Evolutionary conservation across 2,329 filamentous ascomycete species (phyloP).

Genomic region (Thermothelomyces thermophilus): DNA sequence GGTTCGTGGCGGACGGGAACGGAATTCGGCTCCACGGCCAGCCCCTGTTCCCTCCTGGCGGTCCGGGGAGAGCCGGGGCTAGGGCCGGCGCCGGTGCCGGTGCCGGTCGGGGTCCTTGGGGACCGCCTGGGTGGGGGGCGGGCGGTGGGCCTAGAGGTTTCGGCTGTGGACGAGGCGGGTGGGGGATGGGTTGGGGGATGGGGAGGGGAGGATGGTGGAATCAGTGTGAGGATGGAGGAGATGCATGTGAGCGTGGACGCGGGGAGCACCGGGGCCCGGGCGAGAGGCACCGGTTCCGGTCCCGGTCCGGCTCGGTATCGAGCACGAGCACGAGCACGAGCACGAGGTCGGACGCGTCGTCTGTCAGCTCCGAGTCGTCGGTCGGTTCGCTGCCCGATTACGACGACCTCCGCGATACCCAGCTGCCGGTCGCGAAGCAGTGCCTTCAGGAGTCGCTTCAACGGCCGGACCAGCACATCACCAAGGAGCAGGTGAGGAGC

Average conservation of each 20-base stretch:
- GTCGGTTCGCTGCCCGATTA: slow-evolving; percentile 49
- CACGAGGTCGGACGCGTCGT: slow-evolving; percentile 31
- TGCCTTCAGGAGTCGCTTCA: slow-evolving; percentile 44
- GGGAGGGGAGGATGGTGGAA: slow-evolving; percentile 13
- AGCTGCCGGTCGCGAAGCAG: slow-evolving; percentile 41
- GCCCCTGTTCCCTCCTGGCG: slow-evolving; percentile 18
- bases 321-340: slow-evolving; percentile 31
- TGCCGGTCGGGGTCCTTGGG: neutral
- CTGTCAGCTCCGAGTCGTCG: slow-evolving; percentile 33
- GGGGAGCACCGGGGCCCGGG: slow-evolving; percentile 3
- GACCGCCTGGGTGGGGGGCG: slow-evolving; percentile 1
- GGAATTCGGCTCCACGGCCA: slow-evolving; percentile 27
- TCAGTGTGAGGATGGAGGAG: neutral
- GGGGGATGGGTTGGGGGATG: slow-evolving; percentile 2
- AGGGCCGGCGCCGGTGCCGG: neutral
- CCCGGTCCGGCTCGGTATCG: slow-evolving; percentile 29
- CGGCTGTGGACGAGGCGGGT: neutral
- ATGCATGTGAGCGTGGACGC: slow-evolving; percentile 11
- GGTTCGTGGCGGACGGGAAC: slow-evolving; percentile 35
- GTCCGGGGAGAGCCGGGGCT: neutral
- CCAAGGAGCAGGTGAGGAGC: slow-evolving; percentile 37
- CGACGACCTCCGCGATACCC: slow-evolving; percentile 42
- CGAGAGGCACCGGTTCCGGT: slow-evolving; percentile 19
- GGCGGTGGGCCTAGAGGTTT: neutral
- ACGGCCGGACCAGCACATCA: slow-evolving; percentile 44